Base-by-base conservation (phyloP, 129 eudicot species). In the Pittosporum tobira region DNA sequence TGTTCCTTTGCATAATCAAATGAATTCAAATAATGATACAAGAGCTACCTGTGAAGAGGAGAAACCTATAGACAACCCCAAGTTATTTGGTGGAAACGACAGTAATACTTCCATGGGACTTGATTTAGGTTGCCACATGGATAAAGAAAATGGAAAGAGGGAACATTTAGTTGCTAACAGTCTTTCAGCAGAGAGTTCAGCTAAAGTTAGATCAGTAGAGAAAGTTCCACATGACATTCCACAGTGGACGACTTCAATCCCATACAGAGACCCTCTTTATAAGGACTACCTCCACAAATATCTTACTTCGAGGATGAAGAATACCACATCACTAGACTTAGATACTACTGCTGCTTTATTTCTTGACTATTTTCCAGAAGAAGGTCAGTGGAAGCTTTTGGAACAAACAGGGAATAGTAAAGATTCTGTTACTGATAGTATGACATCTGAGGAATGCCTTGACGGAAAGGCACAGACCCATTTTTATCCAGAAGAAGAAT, bases 331-430 rank as follows among this genome's bases (percentile, higher is more conserved):
- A 57, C 56, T 59, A 55, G 73, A 74, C 53, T 51, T 68, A 52
- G 85, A 83, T 70, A 54, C 78, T 44, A 64, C 70, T 18, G 36
- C 77, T 62, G 70, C 78, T 37, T 63, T 86, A 31, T 74, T 61
- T 73, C 81, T 91, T 44, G 88, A 84, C 66, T 76, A 84, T 67
- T 70, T 71, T 59, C 96, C 90, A 58, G 94, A 87, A 75, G 94
- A 81, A 69, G 91, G 88, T 34, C 77, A 75, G 62, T 83, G 86
- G 91, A 79, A 78, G 73, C 84, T 87, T 61, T 59, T 74, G 62
- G 85, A 81, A 7, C 74, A 83, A 70, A 53, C 83, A 19, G 83
- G 61, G 44, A 46, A 67, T 65, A 25, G 23, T 50, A 48, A 16
- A 63, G 84, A 44, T 27, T 37, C 62, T 61, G 20, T 25, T 60